These are phyloP conservation scores for Geranomyces michiganensis DNA, from an alignment of 192 early-diverging fungal species.

Conservation along the genomic window DNA sequence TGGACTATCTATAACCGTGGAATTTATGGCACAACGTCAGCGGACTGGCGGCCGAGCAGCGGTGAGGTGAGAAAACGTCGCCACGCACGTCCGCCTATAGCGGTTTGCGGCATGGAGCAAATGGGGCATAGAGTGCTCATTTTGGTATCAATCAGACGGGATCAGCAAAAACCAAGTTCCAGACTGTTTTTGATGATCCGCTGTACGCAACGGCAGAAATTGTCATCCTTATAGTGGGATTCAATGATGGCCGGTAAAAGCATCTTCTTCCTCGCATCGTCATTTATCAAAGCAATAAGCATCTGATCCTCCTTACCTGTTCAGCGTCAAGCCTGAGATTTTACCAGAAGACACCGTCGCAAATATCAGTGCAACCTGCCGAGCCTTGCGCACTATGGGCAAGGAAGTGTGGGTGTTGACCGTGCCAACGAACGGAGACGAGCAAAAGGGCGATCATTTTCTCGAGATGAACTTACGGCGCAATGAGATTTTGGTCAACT, in stretches of 20 bases:
- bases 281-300: no score
- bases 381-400: conserved; percentile 36
- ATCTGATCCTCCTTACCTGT: no score
- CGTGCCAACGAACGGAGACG: conserved; percentile 35
- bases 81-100: no score
- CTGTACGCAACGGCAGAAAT: conserved; percentile 38
- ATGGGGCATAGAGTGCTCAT: no score
- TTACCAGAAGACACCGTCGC: conserved; percentile 39
- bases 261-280: no score
- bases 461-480: conserved; percentile 31
- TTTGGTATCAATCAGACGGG: neutral
- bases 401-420: conserved; percentile 49
- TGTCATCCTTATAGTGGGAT: conserved; percentile 48
- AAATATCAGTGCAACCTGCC: conserved; percentile 42
- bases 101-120: no score
- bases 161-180: conserved; percentile 25
- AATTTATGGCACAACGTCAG: conserved; percentile 33
- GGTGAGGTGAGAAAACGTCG: neutral
- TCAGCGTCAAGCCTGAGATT: neutral
- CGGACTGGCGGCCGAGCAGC: conserved; percentile 34
- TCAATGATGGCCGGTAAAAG: conserved; percentile 42
- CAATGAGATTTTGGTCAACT: conserved; percentile 34
- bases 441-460: conserved; percentile 3
- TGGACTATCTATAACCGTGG: conserved; percentile 45
- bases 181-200: conserved; percentile 33